Conservation (phyloP, 768 basidiomycete genomes). For the Psilocybe cubensis region DNA sequence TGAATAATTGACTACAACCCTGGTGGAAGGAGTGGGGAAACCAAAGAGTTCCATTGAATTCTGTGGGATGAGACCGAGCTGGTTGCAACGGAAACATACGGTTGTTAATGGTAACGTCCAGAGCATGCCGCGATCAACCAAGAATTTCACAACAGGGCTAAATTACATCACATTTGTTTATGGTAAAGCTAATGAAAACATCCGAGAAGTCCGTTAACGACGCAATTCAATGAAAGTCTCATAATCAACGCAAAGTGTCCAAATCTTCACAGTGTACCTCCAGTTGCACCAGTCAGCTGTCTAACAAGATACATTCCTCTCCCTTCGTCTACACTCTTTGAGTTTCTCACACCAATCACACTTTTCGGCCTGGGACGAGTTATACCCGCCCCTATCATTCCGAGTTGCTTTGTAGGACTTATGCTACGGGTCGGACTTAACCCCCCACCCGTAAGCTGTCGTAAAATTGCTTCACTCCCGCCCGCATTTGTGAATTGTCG, state of each 20-base stretch:
- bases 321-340: slow-evolving; percentile 69
- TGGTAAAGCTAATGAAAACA: no score
- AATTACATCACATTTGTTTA: background rate
- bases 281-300: slow-evolving; percentile 69
- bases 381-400: slow-evolving; percentile 32
- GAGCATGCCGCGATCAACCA: background rate
- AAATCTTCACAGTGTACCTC: slow-evolving; percentile 8
- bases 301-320: slow-evolving; percentile 76
- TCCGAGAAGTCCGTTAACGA: slow-evolving; percentile 5
- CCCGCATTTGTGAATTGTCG: slow-evolving; percentile 74
- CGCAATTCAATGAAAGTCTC: background rate
- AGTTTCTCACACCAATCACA: slow-evolving; percentile 68
- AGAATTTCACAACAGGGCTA: background rate
- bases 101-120: slow-evolving; percentile 13
- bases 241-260: slow-evolving; percentile 12
- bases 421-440: slow-evolving; percentile 71
- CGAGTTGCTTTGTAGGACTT: slow-evolving; percentile 76
- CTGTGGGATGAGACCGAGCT: slow-evolving; percentile 1
- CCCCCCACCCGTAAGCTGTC: slow-evolving; percentile 71
- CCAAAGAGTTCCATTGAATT: background rate
- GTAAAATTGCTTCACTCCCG: slow-evolving; percentile 41
- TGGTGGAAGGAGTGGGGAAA: slow-evolving; percentile 4
- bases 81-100: slow-evolving; percentile 10
- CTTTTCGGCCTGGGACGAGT: slow-evolving; percentile 73
- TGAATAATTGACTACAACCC: slow-evolving; percentile 8